Evolutionary conservation across 352 stramenopile species (phyloP), one percentile per base, ranked within the genome.

Genomic region (Pythium scleroteichum): DNA sequence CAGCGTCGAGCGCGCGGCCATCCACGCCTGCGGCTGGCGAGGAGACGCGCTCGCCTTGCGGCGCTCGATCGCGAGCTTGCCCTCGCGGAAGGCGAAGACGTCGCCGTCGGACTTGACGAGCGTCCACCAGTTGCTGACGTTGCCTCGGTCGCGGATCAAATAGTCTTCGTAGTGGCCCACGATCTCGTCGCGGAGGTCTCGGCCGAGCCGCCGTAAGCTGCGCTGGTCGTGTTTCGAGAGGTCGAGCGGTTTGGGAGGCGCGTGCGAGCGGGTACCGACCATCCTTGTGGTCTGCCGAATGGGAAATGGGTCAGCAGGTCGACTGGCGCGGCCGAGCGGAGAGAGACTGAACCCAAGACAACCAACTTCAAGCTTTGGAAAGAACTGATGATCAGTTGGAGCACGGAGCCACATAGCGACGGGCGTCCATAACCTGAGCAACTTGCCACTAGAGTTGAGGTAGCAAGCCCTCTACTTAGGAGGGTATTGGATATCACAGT

Each of bases 51-150:
- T 41, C 29, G 40, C 13, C 6, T 49, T 26, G 40, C 39, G 52
- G 33, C 39, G 33, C 13, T 58, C 52, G 22, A 13, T 16, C 26
- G 17, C 41, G 9, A 22, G n/a, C n/a, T 64, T 39, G 44, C 68
- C 64, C 27, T 79, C 71, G 17, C 59, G 45, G 57, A 69, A 84
- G 19, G 79, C 73, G 22, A 66, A 53, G 48, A 79, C 59, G 29
- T 67, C 70, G 26, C 75, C 71, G 23, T 69, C 63, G 24, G 66
- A 59, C 53, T 74, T 76, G 52, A 84, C 47, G 29, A 42, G 40
- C 55, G 81, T 82, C 75, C 75, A 84, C 10, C 68, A 70, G 16
- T 57, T 59, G 54, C 78, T 66, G 20, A 84, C 62, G 24, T 56
- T 47, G 6, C 64, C 68, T 0, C 51, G 35, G 38, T 53, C 38